phyloP scores from a whole-genome alignment of 192 early-diverging fungal species.

The Helicostylum pulchrum region DNA sequence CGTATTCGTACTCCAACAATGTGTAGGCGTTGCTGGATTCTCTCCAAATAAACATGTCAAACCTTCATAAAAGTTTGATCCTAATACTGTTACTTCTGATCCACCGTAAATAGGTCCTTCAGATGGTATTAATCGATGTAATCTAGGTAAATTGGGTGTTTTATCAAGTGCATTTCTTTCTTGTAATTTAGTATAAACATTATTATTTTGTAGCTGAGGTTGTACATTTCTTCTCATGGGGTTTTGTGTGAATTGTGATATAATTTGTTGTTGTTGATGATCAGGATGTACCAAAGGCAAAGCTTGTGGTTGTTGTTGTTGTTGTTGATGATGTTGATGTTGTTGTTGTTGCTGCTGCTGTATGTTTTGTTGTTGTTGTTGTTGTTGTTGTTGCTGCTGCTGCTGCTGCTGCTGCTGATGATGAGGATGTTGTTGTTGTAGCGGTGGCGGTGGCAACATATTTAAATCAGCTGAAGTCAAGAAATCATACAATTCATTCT shows the following conservation, averaged over 20 bases:
- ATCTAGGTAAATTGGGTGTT: constrained; percentile 16
- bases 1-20: constrained; percentile 67
- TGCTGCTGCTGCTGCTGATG: background rate
- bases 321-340: background rate
- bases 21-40: constrained; percentile 56
- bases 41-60: constrained; percentile 75
- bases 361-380: background rate
- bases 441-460: constrained; percentile 8
- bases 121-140: constrained; percentile 63
- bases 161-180: constrained; percentile 9
- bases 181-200: constrained; percentile 19
- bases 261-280: constrained; percentile 17
- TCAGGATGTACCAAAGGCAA: constrained; percentile 11
- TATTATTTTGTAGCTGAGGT: constrained; percentile 1
- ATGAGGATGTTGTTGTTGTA: background rate
- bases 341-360: background rate
- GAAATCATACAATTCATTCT: constrained; percentile 10
- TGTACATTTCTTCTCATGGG: constrained; percentile 5
- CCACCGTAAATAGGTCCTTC: constrained; percentile 82
- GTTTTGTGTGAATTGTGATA: constrained; percentile 14
- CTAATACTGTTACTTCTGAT: constrained; percentile 69
- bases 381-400: background rate
- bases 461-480: constrained; percentile 11
- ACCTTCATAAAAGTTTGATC: constrained; percentile 67
- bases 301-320: background rate